Evolutionary conservation across 805 yeast genomes (phyloP).

Genomic region (Metschnikowia corniflorae): DNA sequence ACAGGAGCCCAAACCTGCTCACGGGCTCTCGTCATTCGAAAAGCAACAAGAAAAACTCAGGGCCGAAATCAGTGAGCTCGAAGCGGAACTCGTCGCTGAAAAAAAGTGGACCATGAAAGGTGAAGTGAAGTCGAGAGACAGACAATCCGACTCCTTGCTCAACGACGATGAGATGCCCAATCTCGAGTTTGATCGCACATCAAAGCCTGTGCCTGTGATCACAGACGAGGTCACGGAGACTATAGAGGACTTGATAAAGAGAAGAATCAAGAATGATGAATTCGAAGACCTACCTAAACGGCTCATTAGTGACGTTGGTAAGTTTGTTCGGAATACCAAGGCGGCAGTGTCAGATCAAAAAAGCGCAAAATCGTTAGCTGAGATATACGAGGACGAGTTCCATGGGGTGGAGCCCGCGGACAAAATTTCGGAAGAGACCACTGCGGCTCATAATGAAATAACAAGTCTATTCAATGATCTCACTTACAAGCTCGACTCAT

Average conservation of each 20-base stretch:
- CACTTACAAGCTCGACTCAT: slow-evolving; percentile 73
- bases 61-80: slow-evolving; percentile 73
- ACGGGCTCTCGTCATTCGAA: slow-evolving; percentile 66
- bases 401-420: slow-evolving; percentile 42
- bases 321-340: slow-evolving; percentile 44
- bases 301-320: slow-evolving; percentile 60
- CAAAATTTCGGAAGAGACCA: slow-evolving; percentile 59
- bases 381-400: slow-evolving; percentile 84
- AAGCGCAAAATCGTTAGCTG: slow-evolving; percentile 85
- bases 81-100: slow-evolving; percentile 82
- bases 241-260: slow-evolving; percentile 82
- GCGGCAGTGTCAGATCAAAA: slow-evolving; percentile 79
- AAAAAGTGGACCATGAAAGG: slow-evolving; percentile 95
- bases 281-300: slow-evolving; percentile 85
- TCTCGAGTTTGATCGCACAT: slow-evolving; percentile 85
- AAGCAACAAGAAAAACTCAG: slow-evolving; percentile 75
- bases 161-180: slow-evolving; percentile 54
- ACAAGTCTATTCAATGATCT: slow-evolving; percentile 58
- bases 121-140: slow-evolving; percentile 75
- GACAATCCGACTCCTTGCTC: slow-evolving; percentile 82
- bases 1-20: slow-evolving; percentile 16
- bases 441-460: slow-evolving; percentile 76
- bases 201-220: slow-evolving; percentile 94
- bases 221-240: slow-evolving; percentile 85
- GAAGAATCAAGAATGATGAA: slow-evolving; percentile 68